Evolutionary conservation across 306 rosid genomes (phyloP).

Genomic region (Pyrus communis): DNA sequence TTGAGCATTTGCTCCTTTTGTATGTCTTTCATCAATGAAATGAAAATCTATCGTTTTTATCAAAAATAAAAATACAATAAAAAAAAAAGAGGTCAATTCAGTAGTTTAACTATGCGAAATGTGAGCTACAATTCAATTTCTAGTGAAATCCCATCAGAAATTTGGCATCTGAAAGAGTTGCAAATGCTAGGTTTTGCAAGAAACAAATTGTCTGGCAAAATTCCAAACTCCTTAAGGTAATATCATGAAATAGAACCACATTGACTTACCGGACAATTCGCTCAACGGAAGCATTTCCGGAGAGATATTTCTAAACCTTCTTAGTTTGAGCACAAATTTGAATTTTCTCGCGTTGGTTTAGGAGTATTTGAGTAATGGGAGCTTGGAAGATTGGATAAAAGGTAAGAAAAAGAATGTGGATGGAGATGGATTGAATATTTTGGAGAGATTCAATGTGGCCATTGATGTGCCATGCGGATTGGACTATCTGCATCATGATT

Average conservation of each 20-base stretch:
- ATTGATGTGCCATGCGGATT: constrained; percentile 56
- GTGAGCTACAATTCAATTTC: constrained; percentile 45
- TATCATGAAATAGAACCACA: constrained; percentile 29
- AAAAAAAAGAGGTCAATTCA: constrained; percentile 19
- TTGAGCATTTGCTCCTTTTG: too few species aligned
- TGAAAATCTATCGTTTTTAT: too few species aligned
- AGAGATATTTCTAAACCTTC: constrained; percentile 38
- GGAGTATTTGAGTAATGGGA: constrained; percentile 49
- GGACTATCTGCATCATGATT: constrained; percentile 59
- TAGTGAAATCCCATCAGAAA: constrained; percentile 54
- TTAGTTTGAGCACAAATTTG: constrained; percentile 38
- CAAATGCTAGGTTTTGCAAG: constrained; percentile 37
- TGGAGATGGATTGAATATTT: constrained; percentile 36
- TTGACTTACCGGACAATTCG: constrained; percentile 54
- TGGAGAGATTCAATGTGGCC: constrained; percentile 56
- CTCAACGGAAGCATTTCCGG: constrained; percentile 54
- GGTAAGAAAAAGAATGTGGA: constrained; percentile 37
- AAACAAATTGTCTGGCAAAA: constrained; percentile 40
- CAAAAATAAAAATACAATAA: too few species aligned
- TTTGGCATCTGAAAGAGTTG: constrained; percentile 43
- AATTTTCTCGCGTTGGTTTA: constrained; percentile 66
- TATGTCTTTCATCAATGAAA: too few species aligned
- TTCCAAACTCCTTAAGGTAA: constrained; percentile 54
- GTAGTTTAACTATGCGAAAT: constrained; percentile 40
- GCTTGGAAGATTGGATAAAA: constrained; percentile 69